phyloP scores from a whole-genome alignment of 805 yeast species.

The Schwanniomyces sp. region DNA sequence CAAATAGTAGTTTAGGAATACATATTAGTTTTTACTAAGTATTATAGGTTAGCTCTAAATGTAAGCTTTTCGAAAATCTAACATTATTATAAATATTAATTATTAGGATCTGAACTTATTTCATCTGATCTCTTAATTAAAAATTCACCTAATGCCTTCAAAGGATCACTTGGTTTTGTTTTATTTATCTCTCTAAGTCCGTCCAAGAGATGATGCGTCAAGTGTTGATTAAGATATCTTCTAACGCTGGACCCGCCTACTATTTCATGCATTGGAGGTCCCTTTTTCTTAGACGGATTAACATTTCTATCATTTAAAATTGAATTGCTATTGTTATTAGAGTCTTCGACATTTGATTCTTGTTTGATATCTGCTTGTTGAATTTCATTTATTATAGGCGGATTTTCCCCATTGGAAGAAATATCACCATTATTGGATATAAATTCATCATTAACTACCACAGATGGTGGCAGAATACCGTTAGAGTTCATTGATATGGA shows the following conservation, averaged over 20 bases:
- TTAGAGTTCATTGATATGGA: neutral
- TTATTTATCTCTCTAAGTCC: constrained; percentile 60
- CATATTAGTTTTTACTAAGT: too few species aligned
- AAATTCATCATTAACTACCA: neutral
- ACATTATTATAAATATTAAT: neutral
- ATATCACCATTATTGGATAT: neutral
- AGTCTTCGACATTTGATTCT: neutral
- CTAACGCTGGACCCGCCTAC: constrained; percentile 75
- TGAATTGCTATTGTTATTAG: neutral
- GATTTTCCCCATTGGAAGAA: neutral
- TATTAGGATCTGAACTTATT: neutral
- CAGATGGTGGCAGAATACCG: neutral
- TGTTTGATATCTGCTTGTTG: neutral
- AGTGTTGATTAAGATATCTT: constrained; percentile 61
- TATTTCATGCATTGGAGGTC: constrained; percentile 43
- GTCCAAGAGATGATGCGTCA: constrained; percentile 61
- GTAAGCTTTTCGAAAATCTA: too few species aligned
- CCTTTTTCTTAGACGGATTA: neutral
- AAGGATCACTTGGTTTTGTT: constrained; percentile 55
- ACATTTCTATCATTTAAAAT: neutral
- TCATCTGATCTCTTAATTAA: constrained; percentile 31
- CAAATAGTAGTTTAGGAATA: too few species aligned
- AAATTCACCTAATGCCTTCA: constrained; percentile 53
- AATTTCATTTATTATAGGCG: neutral
- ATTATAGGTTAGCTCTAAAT: too few species aligned